These are phyloP conservation scores for Triticum aestivum DNA, from an alignment of 176 grass and related monocot genomes.

Conservation along the genomic window IWGSC_CS_RefSeq_v2.1 NC_057812.1:89041866-89042365, in stretches of 20 bases:
- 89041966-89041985: constrained; percentile 47
- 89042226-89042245: background rate
- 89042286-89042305: background rate
- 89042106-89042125: constrained; percentile 70
- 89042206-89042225: constrained; percentile 61
- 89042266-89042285: constrained; percentile 5
- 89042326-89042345: background rate
- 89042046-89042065: constrained; percentile 81
- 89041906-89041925: constrained; percentile 83
- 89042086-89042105: constrained; percentile 88
- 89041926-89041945: constrained; percentile 90
- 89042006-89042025: constrained; percentile 56
- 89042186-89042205: constrained; percentile 64
- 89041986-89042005: constrained; percentile 37
- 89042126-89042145: constrained; percentile 60
- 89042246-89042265: background rate
- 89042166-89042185: constrained; percentile 83
- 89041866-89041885: constrained; percentile 55
- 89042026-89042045: constrained; percentile 72
- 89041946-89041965: constrained; percentile 81
- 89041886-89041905: constrained; percentile 90
- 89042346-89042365: background rate
- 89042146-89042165: constrained; percentile 58
- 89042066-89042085: constrained; percentile 71
- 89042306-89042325: background rate